phyloP scores from a whole-genome alignment of 2,329 filamentous ascomycete species.

The Fusarium zealandicum region DNA sequence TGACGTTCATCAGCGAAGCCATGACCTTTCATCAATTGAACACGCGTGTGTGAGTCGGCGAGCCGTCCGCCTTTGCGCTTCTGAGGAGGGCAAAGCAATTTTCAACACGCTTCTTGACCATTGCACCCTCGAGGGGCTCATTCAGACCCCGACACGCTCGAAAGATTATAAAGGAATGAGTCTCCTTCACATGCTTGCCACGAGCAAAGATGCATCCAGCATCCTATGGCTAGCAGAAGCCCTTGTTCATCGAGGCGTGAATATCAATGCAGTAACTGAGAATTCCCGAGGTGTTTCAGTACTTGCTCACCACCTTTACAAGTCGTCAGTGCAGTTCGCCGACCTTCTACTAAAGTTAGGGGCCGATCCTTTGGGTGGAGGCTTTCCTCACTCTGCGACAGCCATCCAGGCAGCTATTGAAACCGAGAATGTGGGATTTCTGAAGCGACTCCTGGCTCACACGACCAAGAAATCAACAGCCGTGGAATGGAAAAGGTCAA shows the following conservation, averaged over 20 bases:
- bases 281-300: not conserved
- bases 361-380: not conserved
- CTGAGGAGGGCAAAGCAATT: not conserved
- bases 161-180: rapidly evolving
- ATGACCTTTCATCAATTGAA: not conserved
- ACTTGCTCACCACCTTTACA: not conserved
- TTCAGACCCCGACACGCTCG: too few species aligned
- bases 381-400: too few species aligned
- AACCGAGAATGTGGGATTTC: not conserved
- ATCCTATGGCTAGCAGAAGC: constrained; percentile 2
- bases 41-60: not conserved
- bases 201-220: rapidly evolving
- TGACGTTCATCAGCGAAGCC: not conserved
- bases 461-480: too few species aligned
- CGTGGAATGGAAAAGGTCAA: not conserved
- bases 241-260: not conserved
- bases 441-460: not conserved
- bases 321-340: not conserved
- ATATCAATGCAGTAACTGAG: not conserved
- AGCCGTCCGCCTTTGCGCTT: rapidly evolving
- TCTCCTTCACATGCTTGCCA: not conserved
- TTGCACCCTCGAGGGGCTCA: not conserved
- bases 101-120: not conserved
- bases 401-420: rapidly evolving
- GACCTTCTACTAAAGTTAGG: constrained; percentile 1